Evolutionary conservation across 805 yeast genomes (phyloP), one percentile per base, ranked within the genome.

Genomic region (Ogataea methanolica): DNA sequence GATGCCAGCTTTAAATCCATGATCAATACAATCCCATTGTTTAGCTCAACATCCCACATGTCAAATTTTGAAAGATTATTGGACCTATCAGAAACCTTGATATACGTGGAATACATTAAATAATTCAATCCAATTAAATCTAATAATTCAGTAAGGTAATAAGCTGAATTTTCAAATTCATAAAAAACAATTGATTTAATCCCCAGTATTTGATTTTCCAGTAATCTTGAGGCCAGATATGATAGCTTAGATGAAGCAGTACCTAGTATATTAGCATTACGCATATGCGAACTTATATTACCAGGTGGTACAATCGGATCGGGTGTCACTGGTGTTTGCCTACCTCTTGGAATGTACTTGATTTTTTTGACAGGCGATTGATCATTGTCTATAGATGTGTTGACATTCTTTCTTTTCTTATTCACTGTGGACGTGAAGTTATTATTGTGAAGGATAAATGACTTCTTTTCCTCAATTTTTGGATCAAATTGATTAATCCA

Each of bases 111-210:
- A 65, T 85, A 85, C 56, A 84, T 71, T 41, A 82, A 69, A 57
- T 83, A 83, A 38, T 74, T 71, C 17, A 83, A 59, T 0, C 90
- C 88, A 16, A 82, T 53, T 0, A 83, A 48, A 62, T 84, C 90
- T 42, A 85, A 57, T 12, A 81, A 68, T 54, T 85, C 91, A 0
- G 86, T 75, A 29, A 84, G 58, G 58, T 81, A 83, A 57, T 79
- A 83, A 0, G 89, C 90, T 42, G 80, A 74, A 52, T 84, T 88
- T 59, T 82, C 88, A 61, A 79, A 82, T 52, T 84, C 89, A 58
- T 79, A 85, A 59, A 84, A 84, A 0, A 84, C 80, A 26, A 84
- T 69, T 15, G 84, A 75, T 59, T 84, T 80, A 44, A 77, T 58
- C 4, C 71, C 69, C 8, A 59, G 46, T 9, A 53, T 48, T 50